Base-by-base conservation (phyloP, 1,284 basidiomycete species). In the Boletus albobrunnescens region DNA sequence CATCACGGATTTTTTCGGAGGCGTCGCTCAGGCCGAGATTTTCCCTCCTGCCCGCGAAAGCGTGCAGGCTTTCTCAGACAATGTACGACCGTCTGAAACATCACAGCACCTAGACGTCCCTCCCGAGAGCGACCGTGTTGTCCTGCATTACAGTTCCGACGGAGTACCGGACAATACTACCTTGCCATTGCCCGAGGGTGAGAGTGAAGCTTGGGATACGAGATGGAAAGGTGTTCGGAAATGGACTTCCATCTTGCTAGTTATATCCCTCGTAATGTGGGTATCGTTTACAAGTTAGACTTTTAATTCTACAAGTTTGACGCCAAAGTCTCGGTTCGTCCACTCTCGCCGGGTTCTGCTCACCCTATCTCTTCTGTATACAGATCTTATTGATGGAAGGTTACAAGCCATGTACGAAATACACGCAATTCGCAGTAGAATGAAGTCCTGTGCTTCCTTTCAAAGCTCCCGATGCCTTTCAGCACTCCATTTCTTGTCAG, bases 1-100 rank as follows among this genome's bases (percentile, higher is more conserved):
- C 14, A 78, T 98, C 51, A 97, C 94, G 4, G 94, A 98, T 68
- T 99, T 99, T 67, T 92, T 99, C 57, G 95, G 95, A 3, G 92
- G 90, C 1, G 91, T 97, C 9, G 78, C 90, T 3, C 84, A 88
- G 50, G 91, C 88, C 0, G 91, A 96, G 57, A 70, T 82, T 7
- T 65, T 69, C 24, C 65, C 65, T 16, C 22, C 16, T 33, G 13
- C 33, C 3, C 37, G 51, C n/a, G 49, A 61, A 13, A 24, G 17
- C 6, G 13, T 5, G 1, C 46, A 28, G 13, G 19, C 17, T 3
- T 7, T 31, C 24, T 1, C 11, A 13, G 23, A 49, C 30, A 12
- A 36, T 11, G 17, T 6, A 2, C 49, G 14, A 27, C 40, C 16
- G 1, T n/a, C 14, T 8, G 42, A 53, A 27, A 39, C 11, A 1